These are phyloP conservation scores for Kazachstania kunashirensis DNA, from an alignment of 805 yeast species.

Conservation along the genomic window DNA sequence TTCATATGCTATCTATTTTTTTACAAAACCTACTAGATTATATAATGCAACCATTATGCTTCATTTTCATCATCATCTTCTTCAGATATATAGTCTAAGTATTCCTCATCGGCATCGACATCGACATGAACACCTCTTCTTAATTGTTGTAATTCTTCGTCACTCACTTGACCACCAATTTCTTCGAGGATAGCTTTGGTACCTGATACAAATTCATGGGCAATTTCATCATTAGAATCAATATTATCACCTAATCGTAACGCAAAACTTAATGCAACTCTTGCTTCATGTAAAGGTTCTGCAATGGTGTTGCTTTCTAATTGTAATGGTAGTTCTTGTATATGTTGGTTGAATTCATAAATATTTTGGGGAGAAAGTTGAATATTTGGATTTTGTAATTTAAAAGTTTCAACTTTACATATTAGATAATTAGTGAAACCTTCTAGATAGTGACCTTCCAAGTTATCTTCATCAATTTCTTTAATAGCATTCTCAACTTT, in stretches of 20 bases:
- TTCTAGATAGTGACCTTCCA: constrained; percentile 76
- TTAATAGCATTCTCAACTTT: constrained; percentile 57
- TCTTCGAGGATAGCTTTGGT: constrained; percentile 40
- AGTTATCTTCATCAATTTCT: constrained; percentile 74
- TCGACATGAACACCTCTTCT: constrained; percentile 33
- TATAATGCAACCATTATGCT: too few relatives aligned
- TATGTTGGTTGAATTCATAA: constrained; percentile 27
- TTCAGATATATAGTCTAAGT: constrained; percentile 11
- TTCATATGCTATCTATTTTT: too few relatives aligned
- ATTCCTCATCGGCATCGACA: constrained; percentile 26
- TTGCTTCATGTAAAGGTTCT: constrained; percentile 27
- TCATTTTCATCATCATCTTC: constrained; percentile 6
- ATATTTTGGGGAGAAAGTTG: constrained; percentile 22
- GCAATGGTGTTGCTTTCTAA: constrained; percentile 27
- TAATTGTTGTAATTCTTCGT: constrained; percentile 24
- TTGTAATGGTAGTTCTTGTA: constrained; percentile 32
- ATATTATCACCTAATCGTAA: constrained; percentile 37
- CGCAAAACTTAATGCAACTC: constrained; percentile 32
- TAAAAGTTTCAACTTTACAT: constrained; percentile 29
- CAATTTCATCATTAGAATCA: constrained; percentile 36
- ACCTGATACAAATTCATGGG: constrained; percentile 50
- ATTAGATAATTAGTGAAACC: constrained; percentile 60
- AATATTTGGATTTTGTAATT: constrained; percentile 13
- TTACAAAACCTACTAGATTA: too few relatives aligned
- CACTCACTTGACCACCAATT: constrained; percentile 54